Conservation (phyloP, 2,329 filamentous ascomycete genomes). For the Aureobasidium sp. region DNA sequence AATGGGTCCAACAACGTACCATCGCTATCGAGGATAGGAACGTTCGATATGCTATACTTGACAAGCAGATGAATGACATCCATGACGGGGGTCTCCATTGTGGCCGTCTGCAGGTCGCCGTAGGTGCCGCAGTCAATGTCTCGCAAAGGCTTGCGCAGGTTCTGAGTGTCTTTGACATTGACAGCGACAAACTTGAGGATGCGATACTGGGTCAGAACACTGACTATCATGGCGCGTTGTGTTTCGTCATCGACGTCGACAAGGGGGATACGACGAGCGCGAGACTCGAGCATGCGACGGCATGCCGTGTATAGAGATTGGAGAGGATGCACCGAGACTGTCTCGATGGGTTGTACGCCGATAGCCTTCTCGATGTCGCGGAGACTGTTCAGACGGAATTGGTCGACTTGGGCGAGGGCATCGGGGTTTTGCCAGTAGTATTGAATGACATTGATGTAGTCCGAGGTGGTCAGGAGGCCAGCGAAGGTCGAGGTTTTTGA, state of each 20-base stretch:
- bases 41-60: conserved; percentile 84
- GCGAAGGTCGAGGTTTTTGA: conserved; percentile 89
- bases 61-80: conserved; percentile 93
- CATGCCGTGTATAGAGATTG: conserved; percentile 91
- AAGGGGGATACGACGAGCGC: conserved; percentile 85
- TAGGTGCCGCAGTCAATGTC: conserved; percentile 86
- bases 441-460: conserved; percentile 98
- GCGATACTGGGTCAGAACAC: conserved; percentile 94
- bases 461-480: conserved; percentile 86
- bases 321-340: conserved; percentile 88
- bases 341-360: conserved; percentile 84
- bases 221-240: conserved; percentile 83
- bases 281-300: conserved; percentile 85
- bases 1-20: conserved; percentile 30
- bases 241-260: conserved; percentile 95
- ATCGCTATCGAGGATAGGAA: conserved; percentile 82
- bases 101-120: conserved; percentile 67
- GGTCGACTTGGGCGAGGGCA: conserved; percentile 80
- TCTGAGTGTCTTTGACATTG: conserved; percentile 81
- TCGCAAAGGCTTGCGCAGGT: conserved; percentile 76
- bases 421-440: conserved; percentile 98
- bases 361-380: conserved; percentile 95
- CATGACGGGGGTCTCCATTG: conserved; percentile 85
- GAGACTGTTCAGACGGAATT: conserved; percentile 86
- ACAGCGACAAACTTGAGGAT: conserved; percentile 98